Evolutionary conservation across 306 rosid genomes (phyloP), one percentile per base, ranked within the genome.

Genomic region (Vicia sativa): DNA sequence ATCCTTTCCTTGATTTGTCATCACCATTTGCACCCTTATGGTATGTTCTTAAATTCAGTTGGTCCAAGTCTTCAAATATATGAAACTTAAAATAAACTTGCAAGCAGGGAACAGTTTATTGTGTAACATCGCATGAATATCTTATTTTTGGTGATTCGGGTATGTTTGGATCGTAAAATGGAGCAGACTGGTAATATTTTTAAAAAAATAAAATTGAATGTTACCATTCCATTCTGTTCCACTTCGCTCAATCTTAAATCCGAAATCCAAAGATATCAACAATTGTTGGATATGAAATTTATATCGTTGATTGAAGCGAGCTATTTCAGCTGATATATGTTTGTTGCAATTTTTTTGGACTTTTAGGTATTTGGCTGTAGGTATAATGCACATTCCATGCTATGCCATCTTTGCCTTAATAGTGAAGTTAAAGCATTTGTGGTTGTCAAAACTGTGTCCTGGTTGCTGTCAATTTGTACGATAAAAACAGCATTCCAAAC

Each of bases 1-100:
- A 93, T 71, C 87, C 95, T 45, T 90, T 93, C 81, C 95, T 90
- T 52, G 96, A 90, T 49, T 60, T 93, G 78, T 76, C 97, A 76
- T 81, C 89, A 65, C 76, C 83, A 2, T 85, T 67, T 66, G 90
- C 97, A n/a, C 97, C 99, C 58, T 58, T 90, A 63, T 90, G 96
- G 97, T 93, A 87, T 42, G 90, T 60, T 49, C 16, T 31, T 46
- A 39, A 60, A 29, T 42, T 78, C 68, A 15, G 19, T 60, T 42
- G 38, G 14, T 50, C 55, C 15, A 29, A 48, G 69, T 65, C 45
- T 29, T 70, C 61, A 70, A 49, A 55, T 53, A 18, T 67, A n/a
- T 67, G 59, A 58, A 31, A 14, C 59, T 50, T 65, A 7, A 38
- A 69, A 57, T 18, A 28, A 58, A 61, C 26, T 62, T 18, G 68